phyloP scores from a whole-genome alignment of 2,329 filamentous ascomycete genomes.

The Rhytidhysteron rufulum region DNA sequence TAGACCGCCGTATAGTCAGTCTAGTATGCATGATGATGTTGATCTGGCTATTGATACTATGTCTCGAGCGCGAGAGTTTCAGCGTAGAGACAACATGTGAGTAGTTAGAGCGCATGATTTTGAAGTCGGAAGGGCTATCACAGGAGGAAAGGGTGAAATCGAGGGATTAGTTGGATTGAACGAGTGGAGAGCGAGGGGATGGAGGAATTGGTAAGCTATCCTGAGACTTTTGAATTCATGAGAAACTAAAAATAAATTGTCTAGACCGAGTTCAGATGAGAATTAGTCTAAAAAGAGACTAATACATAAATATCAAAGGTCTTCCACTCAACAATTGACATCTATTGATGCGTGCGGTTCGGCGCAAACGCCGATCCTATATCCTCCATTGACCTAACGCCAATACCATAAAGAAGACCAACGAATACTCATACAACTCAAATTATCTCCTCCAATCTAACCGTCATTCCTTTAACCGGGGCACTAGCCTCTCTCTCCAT shows the following conservation, averaged over 20 bases:
- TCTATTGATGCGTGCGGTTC: too few relatives aligned
- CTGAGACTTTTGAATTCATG: too few relatives aligned
- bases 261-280: too few relatives aligned
- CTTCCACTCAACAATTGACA: too few relatives aligned
- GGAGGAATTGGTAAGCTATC: too few relatives aligned
- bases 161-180: slow-evolving; percentile 21
- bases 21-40: slow-evolving; percentile 25
- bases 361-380: too few relatives aligned
- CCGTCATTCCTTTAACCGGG: slow-evolving; percentile 29
- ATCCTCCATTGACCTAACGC: neutral
- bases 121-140: slow-evolving; percentile 20
- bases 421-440: slow-evolving; percentile 6
- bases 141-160: slow-evolving; percentile 17
- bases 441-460: slow-evolving; percentile 25
- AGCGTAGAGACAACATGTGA: slow-evolving; percentile 22
- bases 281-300: too few relatives aligned
- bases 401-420: neutral
- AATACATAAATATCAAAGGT: too few relatives aligned
- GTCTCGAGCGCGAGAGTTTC: slow-evolving; percentile 17
- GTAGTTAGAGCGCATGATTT: slow-evolving; percentile 30
- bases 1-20: slow-evolving; percentile 24
- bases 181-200: slow-evolving; percentile 19
- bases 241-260: too few relatives aligned
- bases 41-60: slow-evolving; percentile 25
- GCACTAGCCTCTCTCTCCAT: slow-evolving; percentile 6